Base-by-base conservation (phyloP, 2,329 filamentous ascomycete genomes). In the Aspergillus sp. region DNA sequence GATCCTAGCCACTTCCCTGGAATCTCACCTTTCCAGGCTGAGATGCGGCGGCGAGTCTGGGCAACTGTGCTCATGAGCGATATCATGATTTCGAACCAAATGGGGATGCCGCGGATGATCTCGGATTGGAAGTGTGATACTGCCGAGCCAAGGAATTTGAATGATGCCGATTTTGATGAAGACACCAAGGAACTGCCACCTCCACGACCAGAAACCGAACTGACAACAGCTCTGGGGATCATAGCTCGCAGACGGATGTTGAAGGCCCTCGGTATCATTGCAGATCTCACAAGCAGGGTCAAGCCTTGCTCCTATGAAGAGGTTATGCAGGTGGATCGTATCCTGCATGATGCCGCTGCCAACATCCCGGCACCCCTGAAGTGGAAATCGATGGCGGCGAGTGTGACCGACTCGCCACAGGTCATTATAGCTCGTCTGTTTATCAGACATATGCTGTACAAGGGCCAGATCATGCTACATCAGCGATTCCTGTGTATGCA, bases 61-160 rank as follows among this genome's bases (percentile, higher is more conserved):
- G 68, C 71, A 6, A 69, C 68, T 20, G 62, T 74, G 3, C 59
- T 70, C 2, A 82, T 86, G 67, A 76, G 86, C 47, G 86, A 89
- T 63, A 69, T 84, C 2, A 72, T 88, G 11, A 78, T 84, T 1
- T 81, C 83, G 1, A 86, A 85, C 65, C 84, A 88, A 64, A 78
- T 88, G 64, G 86, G 86, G 1, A 73, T 89, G 38, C 86, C 86
- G 3, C 81, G 80, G 58, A 83, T 85, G 78, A 77, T 87, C 47
- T 76, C 81, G 47, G 78, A 80, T 20, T 80, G 84, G 57, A 81
- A 86, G 55, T 82, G 79, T 47, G 86, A 89, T 64, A 85, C 83
- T 0, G 64, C 69, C 1, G 68, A 80, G 18, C 85, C 85, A 6
- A 74, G 78, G 13, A 87, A 88, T 65, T 66, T 88, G 22, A 69